Conservation (phyloP, 2,329 filamentous ascomycete genomes). For the Ceratocystis harringtonii region DNA sequence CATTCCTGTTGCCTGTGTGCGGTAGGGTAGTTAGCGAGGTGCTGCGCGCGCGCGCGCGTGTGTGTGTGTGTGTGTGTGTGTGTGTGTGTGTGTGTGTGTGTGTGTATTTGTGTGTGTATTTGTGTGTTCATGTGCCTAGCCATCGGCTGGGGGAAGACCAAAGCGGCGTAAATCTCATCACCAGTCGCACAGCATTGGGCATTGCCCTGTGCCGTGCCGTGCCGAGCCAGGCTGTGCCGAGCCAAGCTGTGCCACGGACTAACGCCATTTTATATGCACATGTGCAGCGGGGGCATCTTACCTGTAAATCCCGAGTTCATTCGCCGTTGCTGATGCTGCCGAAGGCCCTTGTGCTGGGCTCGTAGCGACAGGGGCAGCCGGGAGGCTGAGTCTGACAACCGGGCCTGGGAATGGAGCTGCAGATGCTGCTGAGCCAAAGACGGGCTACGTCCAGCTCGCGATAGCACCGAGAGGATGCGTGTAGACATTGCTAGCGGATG, state of each 20-base stretch:
- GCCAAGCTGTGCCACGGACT: neutral
- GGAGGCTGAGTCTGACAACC: neutral
- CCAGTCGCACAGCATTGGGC: too few species aligned
- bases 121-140: too few species aligned
- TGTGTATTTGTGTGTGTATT: too few species aligned
- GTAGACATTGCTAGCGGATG: slow-evolving; percentile 5
- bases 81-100: too few species aligned
- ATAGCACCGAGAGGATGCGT: slow-evolving; percentile 3
- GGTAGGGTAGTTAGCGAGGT: neutral
- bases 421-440: neutral
- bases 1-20: neutral
- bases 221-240: neutral
- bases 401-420: neutral
- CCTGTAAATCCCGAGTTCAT: neutral
- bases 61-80: neutral
- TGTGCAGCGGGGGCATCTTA: neutral
- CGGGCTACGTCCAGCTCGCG: slow-evolving; percentile 1
- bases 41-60: neutral
- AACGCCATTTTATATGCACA: neutral
- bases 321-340: slow-evolving; percentile 1
- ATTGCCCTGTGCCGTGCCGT: neutral
- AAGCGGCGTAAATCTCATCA: too few species aligned
- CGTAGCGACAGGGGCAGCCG: neutral
- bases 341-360: neutral
- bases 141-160: too few species aligned